A percentile compares a stretch with the other conserved stretches of the same genome.
Evolutionary conservation across 176 grass and related monocot species (phyloP).

Genomic region (Thalia dealbata): DNA sequence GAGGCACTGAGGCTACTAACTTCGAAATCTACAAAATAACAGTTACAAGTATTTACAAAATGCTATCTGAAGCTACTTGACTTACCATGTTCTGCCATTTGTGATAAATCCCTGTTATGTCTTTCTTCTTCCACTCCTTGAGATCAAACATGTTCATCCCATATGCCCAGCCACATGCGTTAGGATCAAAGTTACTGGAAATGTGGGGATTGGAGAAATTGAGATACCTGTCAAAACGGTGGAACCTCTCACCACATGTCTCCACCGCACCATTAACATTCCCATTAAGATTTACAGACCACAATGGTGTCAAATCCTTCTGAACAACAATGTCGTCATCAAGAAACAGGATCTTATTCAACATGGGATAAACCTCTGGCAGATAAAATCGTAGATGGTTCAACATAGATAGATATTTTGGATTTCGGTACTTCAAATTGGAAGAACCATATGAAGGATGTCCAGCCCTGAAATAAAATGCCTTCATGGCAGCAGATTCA

Average conservation of each 20-base stretch:
- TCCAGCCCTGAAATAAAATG: slow-evolving; percentile 49
- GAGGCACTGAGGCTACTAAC: too few relatives aligned
- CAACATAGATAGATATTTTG: slow-evolving; percentile 53
- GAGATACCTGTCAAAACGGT: slow-evolving; percentile 56
- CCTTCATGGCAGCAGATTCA: slow-evolving; percentile 44
- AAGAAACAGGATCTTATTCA: slow-evolving; percentile 57
- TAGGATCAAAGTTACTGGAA: slow-evolving; percentile 45
- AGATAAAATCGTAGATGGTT: slow-evolving; percentile 55
- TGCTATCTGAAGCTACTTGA: background rate
- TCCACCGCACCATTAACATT: slow-evolving; percentile 62
- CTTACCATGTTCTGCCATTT: slow-evolving; percentile 61
- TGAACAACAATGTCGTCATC: slow-evolving; percentile 64
- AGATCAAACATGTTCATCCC: slow-evolving; percentile 67
- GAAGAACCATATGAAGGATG: slow-evolving; percentile 43
- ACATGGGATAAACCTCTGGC: slow-evolving; percentile 46
- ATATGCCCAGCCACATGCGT: slow-evolving; percentile 60
- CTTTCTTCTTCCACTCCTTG: slow-evolving; percentile 56
- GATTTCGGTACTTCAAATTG: slow-evolving; percentile 57
- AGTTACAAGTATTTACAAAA: background rate
- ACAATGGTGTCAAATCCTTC: slow-evolving; percentile 46
- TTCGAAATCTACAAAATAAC: background rate
- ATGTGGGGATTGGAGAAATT: slow-evolving; percentile 59
- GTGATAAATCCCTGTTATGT: slow-evolving; percentile 61
- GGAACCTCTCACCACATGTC: slow-evolving; percentile 52
- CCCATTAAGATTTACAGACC: slow-evolving; percentile 52